Base-by-base conservation (phyloP, 116 monocot genomes). In the Dioscorea cayenensis region DNA sequence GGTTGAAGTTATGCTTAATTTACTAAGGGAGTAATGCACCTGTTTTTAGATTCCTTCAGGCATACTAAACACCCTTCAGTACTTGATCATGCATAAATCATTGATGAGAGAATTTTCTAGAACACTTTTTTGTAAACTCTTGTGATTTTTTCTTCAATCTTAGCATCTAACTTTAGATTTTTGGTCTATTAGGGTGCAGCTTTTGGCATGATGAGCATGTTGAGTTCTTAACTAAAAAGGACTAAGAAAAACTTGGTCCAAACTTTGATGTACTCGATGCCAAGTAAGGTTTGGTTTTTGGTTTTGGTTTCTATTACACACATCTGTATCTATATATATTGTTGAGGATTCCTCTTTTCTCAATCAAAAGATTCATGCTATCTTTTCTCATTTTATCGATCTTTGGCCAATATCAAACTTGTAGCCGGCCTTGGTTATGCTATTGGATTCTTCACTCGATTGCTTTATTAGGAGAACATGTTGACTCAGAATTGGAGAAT, bases 361-460 rank as follows among this genome's bases (percentile, higher is more conserved):
- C 43, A 43, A 12, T 43, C 43, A 43, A 10, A 10, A 43, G 7
- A 43, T 12, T 64, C 1, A 51, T 43, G 4, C 32, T 7, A 19
- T 4, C 28, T 66, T 9, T 52, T n/a, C 66, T n/a, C 23, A 28
- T 74, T 62, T 49, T 32, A 32, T 63, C 51, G 32, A 49, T n/a
- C 7, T 48, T 82, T 52, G 65, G 6, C 58, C 68, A 22, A 18
- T 68, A 29, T 70, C 20, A 29, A 66, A 22, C 2, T 19, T 75
- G 58, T 64, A 96, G 96, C 70, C 97, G 97, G 18, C 93, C 97
- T 66, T 97, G 97, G 97, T 29, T 97, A 19, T 97, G 97, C 66
- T 97, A 97, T 64, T 97, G 97, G 97, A 88, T 97, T 70, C 63
- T 97, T 68, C 97, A 97, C 76, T 85, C 97, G 21, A 65, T 90